Evolutionary conservation across 257 asterid species (phyloP).

Genomic region (Cinchona pubescens): DNA sequence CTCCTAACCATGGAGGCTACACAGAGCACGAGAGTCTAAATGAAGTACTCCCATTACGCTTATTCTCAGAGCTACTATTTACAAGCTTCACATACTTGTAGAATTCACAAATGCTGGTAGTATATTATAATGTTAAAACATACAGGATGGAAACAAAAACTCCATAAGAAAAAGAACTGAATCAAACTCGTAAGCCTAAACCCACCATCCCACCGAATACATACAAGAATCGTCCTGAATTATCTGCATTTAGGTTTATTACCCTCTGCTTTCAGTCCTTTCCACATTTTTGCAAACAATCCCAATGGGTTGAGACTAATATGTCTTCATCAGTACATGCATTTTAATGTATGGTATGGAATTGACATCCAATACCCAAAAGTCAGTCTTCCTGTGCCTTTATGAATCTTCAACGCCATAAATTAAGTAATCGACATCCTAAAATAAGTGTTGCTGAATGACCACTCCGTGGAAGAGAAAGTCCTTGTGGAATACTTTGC

Average conservation of each 20-base stretch:
- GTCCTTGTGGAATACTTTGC: conserved; percentile 57
- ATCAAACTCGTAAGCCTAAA: conserved; percentile 73
- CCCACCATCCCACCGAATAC: conserved; percentile 89
- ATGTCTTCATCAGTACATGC: no score
- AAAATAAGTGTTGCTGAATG: conserved; percentile 79
- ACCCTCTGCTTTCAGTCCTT: conserved; percentile 50
- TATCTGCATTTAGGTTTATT: conserved; percentile 55
- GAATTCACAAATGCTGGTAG: not conserved
- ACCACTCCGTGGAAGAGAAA: conserved; percentile 76
- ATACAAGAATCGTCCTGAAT: conserved; percentile 62
- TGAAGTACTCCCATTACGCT: not conserved
- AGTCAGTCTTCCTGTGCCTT: conserved; percentile 68
- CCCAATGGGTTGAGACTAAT: conserved; percentile 18
- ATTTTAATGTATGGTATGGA: conserved; percentile 26
- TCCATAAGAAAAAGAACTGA: conserved; percentile 68
- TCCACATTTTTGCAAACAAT: conserved; percentile 55
- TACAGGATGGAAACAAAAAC: conserved; percentile 40
- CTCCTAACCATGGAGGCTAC: not conserved
- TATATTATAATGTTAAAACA: not conserved
- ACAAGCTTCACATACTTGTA: not conserved
- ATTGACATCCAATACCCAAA: conserved; percentile 74
- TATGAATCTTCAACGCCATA: conserved; percentile 85
- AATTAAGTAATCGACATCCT: conserved; percentile 69
- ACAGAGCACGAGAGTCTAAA: not conserved
- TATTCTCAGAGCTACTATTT: not conserved